A percentile compares a stretch with the other conserved stretches of the same genome.
Conservation (phyloP, 495 filamentous ascomycete genomes). For the Penicillium canariense region DNA sequence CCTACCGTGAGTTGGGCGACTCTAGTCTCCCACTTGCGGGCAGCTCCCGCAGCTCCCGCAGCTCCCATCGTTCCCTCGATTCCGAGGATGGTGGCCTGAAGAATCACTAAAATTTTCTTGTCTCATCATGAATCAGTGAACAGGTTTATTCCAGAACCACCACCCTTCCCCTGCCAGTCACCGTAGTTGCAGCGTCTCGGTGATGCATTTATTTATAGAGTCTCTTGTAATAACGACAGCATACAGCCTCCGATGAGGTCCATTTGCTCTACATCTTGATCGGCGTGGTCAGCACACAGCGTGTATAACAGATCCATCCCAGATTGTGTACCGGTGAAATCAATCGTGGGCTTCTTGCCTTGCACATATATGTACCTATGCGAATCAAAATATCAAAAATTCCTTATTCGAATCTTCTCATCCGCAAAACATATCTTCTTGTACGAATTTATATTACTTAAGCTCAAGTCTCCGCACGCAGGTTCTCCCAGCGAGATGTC, state of each 20-base stretch:
- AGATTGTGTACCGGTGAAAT: background rate
- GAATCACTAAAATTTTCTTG: conserved; percentile 18
- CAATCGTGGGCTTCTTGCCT: background rate
- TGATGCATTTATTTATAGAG: conserved; percentile 10
- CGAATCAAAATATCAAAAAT: conserved; percentile 1
- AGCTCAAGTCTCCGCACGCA: background rate
- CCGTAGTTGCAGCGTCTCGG: background rate
- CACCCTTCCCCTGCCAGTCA: background rate
- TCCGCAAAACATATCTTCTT: background rate
- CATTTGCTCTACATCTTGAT: background rate
- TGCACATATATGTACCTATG: conserved; percentile 18
- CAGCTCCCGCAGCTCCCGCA: conserved; percentile 4
- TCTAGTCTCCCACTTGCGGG: conserved; percentile 11
- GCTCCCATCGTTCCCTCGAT: background rate
- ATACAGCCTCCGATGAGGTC: background rate
- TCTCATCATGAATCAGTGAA: background rate
- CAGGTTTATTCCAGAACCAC: background rate
- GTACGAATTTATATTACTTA: background rate
- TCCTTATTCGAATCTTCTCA: background rate
- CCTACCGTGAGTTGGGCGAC: conserved; percentile 40
- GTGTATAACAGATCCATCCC: conserved; percentile 2
- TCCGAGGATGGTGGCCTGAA: conserved; percentile 21
- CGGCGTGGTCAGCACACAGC: background rate
- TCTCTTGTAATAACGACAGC: conserved; percentile 17
- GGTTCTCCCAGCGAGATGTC: conserved; percentile 10